Evolutionary conservation across 139 green algal species (phyloP).

Genomic region (Chlorella vulgaris): DNA sequence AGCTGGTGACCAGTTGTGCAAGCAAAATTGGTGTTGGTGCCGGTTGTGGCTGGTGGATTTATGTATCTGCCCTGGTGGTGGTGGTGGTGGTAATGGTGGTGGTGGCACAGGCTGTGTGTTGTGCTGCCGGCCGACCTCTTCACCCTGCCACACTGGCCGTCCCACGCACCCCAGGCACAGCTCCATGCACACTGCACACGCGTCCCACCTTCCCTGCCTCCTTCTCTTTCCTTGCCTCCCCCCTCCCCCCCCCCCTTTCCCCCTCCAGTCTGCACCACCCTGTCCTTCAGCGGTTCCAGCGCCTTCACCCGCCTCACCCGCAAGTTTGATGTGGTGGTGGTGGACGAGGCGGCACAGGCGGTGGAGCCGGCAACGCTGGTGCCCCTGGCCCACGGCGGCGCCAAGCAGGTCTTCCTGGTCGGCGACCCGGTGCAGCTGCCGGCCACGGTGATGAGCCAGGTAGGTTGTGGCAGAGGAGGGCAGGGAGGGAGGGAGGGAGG

Average conservation of each 20-base stretch:
- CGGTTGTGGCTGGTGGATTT: too few species aligned
- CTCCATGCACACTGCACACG: too few species aligned
- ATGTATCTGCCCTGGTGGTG: too few species aligned
- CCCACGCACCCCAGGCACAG: too few species aligned
- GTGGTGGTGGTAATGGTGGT: background rate
- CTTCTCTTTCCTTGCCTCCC: too few species aligned
- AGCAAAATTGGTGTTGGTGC: too few species aligned
- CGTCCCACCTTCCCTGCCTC: too few species aligned
- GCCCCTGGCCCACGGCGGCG: constrained; percentile 51
- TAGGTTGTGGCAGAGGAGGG: background rate
- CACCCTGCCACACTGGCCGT: too few species aligned
- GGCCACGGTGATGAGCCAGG: constrained; percentile 61
- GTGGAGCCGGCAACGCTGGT: constrained; percentile 70
- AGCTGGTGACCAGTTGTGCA: too few species aligned
- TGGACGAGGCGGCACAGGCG: constrained; percentile 77
- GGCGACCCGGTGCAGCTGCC: constrained; percentile 72
- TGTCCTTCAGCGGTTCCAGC: constrained; percentile 72
- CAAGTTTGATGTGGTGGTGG: constrained; percentile 66
- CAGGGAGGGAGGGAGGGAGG: background rate
- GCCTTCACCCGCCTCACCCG: constrained; percentile 49
- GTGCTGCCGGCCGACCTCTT: too few species aligned
- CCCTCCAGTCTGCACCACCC: constrained; percentile 72
- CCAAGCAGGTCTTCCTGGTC: constrained; percentile 60
- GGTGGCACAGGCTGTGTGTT: background rate
- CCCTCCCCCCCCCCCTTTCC: background rate